These are phyloP conservation scores for Diaporthe citriasiana DNA, from an alignment of 2,329 filamentous ascomycete species.

Conservation along the genomic window DNA sequence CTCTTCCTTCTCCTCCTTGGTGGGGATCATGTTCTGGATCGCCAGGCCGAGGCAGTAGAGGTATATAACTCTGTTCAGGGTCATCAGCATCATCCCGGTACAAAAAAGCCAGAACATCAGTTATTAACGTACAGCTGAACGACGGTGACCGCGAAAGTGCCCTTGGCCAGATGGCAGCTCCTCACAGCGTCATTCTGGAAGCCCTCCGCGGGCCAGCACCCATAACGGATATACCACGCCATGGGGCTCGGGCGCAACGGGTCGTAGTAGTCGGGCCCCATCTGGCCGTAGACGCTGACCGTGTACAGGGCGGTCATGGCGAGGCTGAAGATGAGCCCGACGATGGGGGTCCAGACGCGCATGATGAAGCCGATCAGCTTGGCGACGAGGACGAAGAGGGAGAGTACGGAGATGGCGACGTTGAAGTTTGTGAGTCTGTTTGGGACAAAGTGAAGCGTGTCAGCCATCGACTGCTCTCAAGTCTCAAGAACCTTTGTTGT, in stretches of 20 bases:
- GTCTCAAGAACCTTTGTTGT: slow-evolving; percentile 1
- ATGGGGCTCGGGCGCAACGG: slow-evolving; percentile 70
- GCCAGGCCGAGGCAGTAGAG: slow-evolving; percentile 70
- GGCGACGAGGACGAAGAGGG: slow-evolving; percentile 80
- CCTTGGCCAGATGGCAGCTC: slow-evolving; percentile 78
- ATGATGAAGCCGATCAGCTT: slow-evolving; percentile 80
- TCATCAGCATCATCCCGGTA: neutral
- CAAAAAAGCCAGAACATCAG: neutral
- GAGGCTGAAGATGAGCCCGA: slow-evolving; percentile 71
- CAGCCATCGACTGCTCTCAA: slow-evolving; percentile 38
- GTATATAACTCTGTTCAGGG: slow-evolving; percentile 67
- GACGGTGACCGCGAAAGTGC: slow-evolving; percentile 73
- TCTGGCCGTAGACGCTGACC: slow-evolving; percentile 78
- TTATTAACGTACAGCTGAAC: slow-evolving; percentile 74
- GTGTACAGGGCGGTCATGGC: slow-evolving; percentile 73
- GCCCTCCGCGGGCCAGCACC: slow-evolving; percentile 71
- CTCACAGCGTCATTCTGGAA: slow-evolving; percentile 63
- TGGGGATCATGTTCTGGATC: slow-evolving; percentile 71
- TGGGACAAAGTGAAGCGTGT: slow-evolving; percentile 30
- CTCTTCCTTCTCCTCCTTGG: slow-evolving; percentile 64
- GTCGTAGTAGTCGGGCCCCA: slow-evolving; percentile 80
- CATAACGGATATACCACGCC: slow-evolving; percentile 82
- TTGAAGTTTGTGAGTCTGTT: slow-evolving; percentile 80
- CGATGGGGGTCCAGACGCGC: slow-evolving; percentile 77
- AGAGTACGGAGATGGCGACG: slow-evolving; percentile 81